These are phyloP conservation scores for Colletotrichum musae DNA, from an alignment of 2,329 filamentous ascomycete species.

Conservation along the genomic window DNA sequence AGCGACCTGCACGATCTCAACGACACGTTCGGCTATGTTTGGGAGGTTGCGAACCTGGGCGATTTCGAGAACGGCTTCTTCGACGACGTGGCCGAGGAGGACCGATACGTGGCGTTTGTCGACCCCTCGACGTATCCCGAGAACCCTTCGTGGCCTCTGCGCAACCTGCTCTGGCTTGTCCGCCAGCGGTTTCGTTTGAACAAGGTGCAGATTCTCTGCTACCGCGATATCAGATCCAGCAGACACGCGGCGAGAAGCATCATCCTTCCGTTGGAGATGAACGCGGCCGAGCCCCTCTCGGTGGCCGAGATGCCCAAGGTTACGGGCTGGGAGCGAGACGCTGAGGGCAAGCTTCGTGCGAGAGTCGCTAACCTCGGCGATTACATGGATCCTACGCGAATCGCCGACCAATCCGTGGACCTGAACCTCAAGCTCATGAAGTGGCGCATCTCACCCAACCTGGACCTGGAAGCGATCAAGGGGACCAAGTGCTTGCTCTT, in stretches of 20 bases:
- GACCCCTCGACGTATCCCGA: slow-evolving; percentile 93
- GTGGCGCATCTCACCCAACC: slow-evolving; percentile 92
- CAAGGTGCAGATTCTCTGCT: slow-evolving; percentile 88
- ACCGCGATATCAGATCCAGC: slow-evolving; percentile 84
- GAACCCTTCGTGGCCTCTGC: slow-evolving; percentile 92
- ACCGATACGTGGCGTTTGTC: slow-evolving; percentile 88
- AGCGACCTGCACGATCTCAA: slow-evolving; percentile 41
- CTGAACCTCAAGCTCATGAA: slow-evolving; percentile 99
- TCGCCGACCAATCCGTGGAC: slow-evolving; percentile 95
- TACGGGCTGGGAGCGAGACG: slow-evolving; percentile 94
- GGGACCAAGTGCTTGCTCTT: slow-evolving; percentile 90
- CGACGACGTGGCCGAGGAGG: slow-evolving; percentile 75
- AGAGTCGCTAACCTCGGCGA: slow-evolving; percentile 87
- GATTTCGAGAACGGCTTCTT: slow-evolving; percentile 93
- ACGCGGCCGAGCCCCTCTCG: slow-evolving; percentile 59
- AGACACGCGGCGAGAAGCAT: slow-evolving; percentile 87
- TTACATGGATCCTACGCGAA: slow-evolving; percentile 90
- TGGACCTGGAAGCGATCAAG: slow-evolving; percentile 91
- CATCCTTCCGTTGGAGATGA: slow-evolving; percentile 77
- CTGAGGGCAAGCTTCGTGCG: slow-evolving; percentile 81
- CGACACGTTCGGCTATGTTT: slow-evolving; percentile 68
- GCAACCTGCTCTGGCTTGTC: slow-evolving; percentile 89
- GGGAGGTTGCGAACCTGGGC: slow-evolving; percentile 83
- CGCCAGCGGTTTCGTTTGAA: slow-evolving; percentile 84
- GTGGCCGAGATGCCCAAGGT: slow-evolving; percentile 82